A percentile compares a stretch with the other conserved stretches of the same genome.
Conservation (phyloP, 495 filamentous ascomycete species). For the Xylaria scruposa region DNA sequence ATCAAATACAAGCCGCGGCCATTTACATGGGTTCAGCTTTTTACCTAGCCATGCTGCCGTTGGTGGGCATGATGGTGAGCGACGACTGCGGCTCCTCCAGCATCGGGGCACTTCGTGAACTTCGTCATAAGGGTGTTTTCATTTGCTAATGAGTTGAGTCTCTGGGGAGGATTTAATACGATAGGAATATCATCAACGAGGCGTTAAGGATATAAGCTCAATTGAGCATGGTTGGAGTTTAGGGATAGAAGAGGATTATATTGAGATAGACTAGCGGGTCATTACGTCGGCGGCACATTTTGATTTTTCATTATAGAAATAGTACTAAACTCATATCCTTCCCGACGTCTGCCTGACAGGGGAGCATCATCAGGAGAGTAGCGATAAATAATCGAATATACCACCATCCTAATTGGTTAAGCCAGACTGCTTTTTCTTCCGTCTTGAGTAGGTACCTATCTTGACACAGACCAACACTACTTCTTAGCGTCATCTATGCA, state of each 20-base stretch:
- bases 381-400: background rate
- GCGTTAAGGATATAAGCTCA: constrained; percentile 7
- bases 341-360: background rate
- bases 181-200: background rate
- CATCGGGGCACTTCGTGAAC: constrained; percentile 26
- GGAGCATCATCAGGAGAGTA: background rate
- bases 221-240: constrained; percentile 5
- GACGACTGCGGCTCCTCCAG: constrained; percentile 37
- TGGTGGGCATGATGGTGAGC: constrained; percentile 34
- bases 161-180: background rate
- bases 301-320: constrained; percentile 2
- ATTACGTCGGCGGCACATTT: background rate
- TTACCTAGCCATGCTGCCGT: constrained; percentile 36
- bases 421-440: background rate
- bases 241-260: background rate
- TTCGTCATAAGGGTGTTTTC: background rate
- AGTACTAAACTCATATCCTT: background rate
- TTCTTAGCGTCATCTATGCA: background rate
- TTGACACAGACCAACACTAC: background rate
- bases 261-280: constrained; percentile 3
- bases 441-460: background rate
- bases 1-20: constrained; percentile 30
- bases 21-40: constrained; percentile 39
- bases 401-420: background rate
- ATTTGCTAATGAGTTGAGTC: background rate